Evolutionary conservation across 2,329 filamentous ascomycete genomes (phyloP).

Genomic region (Pyrenophora seminiperda): DNA sequence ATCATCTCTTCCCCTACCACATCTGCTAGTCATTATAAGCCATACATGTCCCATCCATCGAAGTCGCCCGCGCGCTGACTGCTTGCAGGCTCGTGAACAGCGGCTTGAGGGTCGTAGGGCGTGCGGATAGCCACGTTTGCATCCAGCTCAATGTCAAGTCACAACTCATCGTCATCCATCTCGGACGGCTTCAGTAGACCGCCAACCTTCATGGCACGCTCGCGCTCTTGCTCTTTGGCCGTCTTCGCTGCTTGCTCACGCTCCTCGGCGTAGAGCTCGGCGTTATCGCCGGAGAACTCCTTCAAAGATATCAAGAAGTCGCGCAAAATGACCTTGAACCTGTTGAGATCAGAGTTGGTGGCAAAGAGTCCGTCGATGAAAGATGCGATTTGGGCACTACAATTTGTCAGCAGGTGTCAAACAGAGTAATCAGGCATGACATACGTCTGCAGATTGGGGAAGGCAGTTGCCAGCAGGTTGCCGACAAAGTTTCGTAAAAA

Average conservation of each 20-base stretch:
- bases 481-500: constrained; percentile 89
- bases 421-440: constrained; percentile 44
- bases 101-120: constrained; percentile 38
- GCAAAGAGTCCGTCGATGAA: constrained; percentile 92
- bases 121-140: constrained; percentile 45
- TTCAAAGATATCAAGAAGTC: constrained; percentile 98
- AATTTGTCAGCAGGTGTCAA: constrained; percentile 34
- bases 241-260: constrained; percentile 89
- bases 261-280: constrained; percentile 91
- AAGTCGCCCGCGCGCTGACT: constrained; percentile 40
- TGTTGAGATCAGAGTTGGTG: constrained; percentile 84
- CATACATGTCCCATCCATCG: constrained; percentile 72
- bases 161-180: constrained; percentile 80
- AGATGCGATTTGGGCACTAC: constrained; percentile 79
- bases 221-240: constrained; percentile 84
- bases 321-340: constrained; percentile 93
- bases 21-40: constrained; percentile 46
- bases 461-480: constrained; percentile 83
- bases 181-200: constrained; percentile 97
- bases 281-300: constrained; percentile 94
- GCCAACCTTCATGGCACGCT: constrained; percentile 91
- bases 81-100: constrained; percentile 17
- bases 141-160: constrained; percentile 64
- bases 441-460: constrained; percentile 89
- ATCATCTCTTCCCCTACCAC: constrained; percentile 13